These are phyloP conservation scores for Trametes punicea DNA, from an alignment of 768 basidiomycete genomes.

Conservation along the genomic window DNA sequence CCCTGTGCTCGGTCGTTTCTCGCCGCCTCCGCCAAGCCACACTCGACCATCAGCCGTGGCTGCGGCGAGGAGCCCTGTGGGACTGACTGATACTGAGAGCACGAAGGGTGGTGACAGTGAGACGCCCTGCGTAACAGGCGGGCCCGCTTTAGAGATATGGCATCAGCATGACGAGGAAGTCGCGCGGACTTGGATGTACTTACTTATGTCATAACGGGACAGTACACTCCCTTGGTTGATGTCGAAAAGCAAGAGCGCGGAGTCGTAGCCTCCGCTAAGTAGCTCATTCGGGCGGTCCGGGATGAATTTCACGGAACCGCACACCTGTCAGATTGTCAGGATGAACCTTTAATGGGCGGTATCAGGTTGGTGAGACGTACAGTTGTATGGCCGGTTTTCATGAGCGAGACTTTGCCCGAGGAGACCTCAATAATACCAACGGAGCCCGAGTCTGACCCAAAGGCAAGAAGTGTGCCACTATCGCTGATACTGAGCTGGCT, in stretches of 20 bases:
- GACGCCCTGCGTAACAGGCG: slow-evolving; percentile 44
- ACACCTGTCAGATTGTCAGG: slow-evolving; percentile 49
- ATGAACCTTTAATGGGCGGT: neutral
- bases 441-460: slow-evolving; percentile 64
- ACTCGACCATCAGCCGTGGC: slow-evolving; percentile 76
- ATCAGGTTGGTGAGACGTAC: slow-evolving; percentile 42
- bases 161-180: too few species aligned
- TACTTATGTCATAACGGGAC: slow-evolving; percentile 60
- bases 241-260: slow-evolving; percentile 65
- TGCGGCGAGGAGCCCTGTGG: slow-evolving; percentile 58
- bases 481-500: slow-evolving; percentile 62
- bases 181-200: slow-evolving; percentile 9
- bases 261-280: slow-evolving; percentile 78
- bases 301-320: slow-evolving; percentile 66
- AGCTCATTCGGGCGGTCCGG: slow-evolving; percentile 68
- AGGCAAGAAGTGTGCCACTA: slow-evolving; percentile 54
- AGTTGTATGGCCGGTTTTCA: slow-evolving; percentile 61
- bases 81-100: slow-evolving; percentile 56
- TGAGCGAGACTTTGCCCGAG: slow-evolving; percentile 43
- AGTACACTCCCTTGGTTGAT: slow-evolving; percentile 50
- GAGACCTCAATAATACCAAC: slow-evolving; percentile 66
- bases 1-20: slow-evolving; percentile 36
- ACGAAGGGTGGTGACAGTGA: slow-evolving; percentile 75
- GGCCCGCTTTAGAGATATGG: slow-evolving; percentile 28
- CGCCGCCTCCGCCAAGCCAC: slow-evolving; percentile 66